Evolutionary conservation across 257 asterid genomes (phyloP).

Genomic region (Penstemon newberryi): DNA sequence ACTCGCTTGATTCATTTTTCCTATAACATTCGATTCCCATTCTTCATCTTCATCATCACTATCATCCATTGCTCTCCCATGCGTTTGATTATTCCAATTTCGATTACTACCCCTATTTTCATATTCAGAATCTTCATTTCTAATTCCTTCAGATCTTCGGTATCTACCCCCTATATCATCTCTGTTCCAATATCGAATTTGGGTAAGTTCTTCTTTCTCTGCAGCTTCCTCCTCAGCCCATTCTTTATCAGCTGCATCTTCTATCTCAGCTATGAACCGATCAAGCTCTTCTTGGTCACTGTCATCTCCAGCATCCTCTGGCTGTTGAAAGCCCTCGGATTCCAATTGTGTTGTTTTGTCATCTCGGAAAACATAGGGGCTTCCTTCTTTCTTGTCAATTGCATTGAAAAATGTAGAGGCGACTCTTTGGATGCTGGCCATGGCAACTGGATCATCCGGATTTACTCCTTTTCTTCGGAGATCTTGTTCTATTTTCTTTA

Average conservation of each 20-base stretch:
- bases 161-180: constrained; percentile 61
- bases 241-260: constrained; percentile 94
- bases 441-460: constrained; percentile 95
- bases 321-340: constrained; percentile 36
- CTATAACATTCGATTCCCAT: constrained; percentile 45
- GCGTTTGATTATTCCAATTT: constrained; percentile 41
- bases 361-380: constrained; percentile 80
- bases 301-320: constrained; percentile 61
- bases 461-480: constrained; percentile 86
- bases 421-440: constrained; percentile 98
- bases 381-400: constrained; percentile 85
- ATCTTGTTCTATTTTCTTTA: constrained; percentile 87
- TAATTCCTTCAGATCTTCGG: constrained; percentile 43
- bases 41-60: constrained; percentile 48
- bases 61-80: constrained; percentile 37
- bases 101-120: constrained; percentile 45
- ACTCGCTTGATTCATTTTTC: constrained; percentile 28
- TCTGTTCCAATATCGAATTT: constrained; percentile 72
- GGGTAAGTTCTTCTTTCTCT: constrained; percentile 71
- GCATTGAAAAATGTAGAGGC: constrained; percentile 99
- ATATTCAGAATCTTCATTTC: constrained; percentile 53
- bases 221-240: constrained; percentile 96
- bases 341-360: constrained; percentile 41
- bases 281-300: constrained; percentile 99
- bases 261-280: constrained; percentile 89